These are phyloP conservation scores for Daedaleopsis sinensis DNA, from an alignment of 768 basidiomycete species.

Conservation along the genomic window DNA sequence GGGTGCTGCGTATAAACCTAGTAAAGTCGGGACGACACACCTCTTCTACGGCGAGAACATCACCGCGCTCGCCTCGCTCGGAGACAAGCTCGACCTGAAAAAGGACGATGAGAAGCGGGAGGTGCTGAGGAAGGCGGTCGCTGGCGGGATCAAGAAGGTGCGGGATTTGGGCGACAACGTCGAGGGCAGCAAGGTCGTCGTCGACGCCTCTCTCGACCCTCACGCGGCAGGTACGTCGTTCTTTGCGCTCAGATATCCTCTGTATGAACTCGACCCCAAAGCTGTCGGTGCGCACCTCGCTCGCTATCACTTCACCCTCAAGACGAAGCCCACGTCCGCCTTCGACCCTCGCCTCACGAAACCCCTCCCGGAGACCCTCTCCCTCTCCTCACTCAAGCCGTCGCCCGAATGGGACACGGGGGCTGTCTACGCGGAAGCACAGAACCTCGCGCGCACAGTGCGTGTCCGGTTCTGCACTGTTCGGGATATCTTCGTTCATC, in stretches of 20 bases:
- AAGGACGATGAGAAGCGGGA: constrained; percentile 54
- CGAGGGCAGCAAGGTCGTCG: constrained; percentile 48
- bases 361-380: constrained; percentile 51
- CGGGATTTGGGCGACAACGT: constrained; percentile 61
- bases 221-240: constrained; percentile 71
- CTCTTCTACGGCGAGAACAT: constrained; percentile 52
- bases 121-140: constrained; percentile 69
- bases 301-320: constrained; percentile 74
- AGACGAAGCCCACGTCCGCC: constrained; percentile 67
- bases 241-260: not conserved
- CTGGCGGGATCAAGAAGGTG: constrained; percentile 70
- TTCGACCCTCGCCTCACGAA: constrained; percentile 65
- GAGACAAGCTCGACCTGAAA: constrained; percentile 20
- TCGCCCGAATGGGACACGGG: constrained; percentile 76
- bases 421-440: constrained; percentile 70
- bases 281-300: constrained; percentile 82
- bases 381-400: constrained; percentile 43
- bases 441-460: constrained; percentile 81
- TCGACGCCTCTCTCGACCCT: constrained; percentile 69
- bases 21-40: constrained; percentile 65
- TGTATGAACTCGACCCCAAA: constrained; percentile 26
- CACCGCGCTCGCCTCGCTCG: constrained; percentile 30
- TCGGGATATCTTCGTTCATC: no score
- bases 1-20: constrained; percentile 36
- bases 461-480: constrained; percentile 16